Evolutionary conservation across 495 filamentous ascomycete genomes (phyloP).

Genomic region (Cudoniella acicularis): DNA sequence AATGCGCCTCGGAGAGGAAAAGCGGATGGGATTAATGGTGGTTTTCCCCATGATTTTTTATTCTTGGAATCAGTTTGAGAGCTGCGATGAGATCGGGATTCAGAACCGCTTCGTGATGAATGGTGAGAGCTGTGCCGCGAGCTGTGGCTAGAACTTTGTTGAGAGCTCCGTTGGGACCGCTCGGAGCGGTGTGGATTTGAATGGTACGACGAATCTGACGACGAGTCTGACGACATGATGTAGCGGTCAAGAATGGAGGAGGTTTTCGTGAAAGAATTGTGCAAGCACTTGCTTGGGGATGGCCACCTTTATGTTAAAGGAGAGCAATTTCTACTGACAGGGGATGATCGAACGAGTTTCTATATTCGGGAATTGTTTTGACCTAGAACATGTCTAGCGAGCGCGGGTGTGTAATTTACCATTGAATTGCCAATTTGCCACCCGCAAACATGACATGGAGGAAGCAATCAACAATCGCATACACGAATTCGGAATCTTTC

Average conservation of each 20-base stretch:
- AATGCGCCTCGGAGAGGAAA: neutral
- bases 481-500: neutral
- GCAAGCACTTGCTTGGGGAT: too few species aligned
- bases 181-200: neutral
- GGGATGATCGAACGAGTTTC: neutral
- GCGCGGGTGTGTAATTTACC: too few species aligned
- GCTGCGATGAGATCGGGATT: neutral
- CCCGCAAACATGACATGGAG: too few species aligned
- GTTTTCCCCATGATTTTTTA: neutral
- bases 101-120: neutral
- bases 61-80: neutral
- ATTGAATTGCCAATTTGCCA: too few species aligned
- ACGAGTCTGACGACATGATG: neutral
- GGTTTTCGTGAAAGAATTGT: too few species aligned
- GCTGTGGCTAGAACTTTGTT: neutral
- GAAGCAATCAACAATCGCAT: neutral
- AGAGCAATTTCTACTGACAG: neutral
- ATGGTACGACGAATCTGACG: neutral
- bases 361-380: neutral
- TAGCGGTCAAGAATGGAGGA: neutral
- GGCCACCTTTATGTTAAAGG: too few species aligned
- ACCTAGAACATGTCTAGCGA: neutral
- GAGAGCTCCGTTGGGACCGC: neutral
- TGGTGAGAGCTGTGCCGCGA: neutral
- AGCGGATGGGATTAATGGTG: neutral